Percentiles rank a stretch among this genome's conserved stretches.
Evolutionary conservation across 1,284 basidiomycete species (phyloP).

Genomic region (Neotropicomus parvogracilis): DNA sequence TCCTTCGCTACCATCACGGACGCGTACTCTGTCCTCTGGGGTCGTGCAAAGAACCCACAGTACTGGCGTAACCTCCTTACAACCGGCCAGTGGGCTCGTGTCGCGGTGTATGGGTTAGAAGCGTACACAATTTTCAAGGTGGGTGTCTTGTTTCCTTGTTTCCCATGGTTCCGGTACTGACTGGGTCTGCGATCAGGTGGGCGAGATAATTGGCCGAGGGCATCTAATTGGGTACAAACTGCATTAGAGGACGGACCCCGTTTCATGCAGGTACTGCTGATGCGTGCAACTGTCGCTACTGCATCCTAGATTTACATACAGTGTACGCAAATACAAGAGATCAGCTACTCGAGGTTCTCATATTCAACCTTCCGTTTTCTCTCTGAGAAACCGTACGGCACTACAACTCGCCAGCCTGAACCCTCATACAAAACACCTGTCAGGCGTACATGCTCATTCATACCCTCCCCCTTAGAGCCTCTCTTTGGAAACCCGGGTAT

Average conservation of each 20-base stretch:
- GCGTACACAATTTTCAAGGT: constrained; percentile 87
- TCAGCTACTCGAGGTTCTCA: neutral
- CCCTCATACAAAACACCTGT: neutral
- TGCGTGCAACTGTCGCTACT: neutral
- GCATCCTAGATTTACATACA: constrained; percentile 15
- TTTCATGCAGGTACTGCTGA: neutral
- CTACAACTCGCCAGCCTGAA: neutral
- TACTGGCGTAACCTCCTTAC: constrained; percentile 71
- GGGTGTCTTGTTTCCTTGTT: constrained; percentile 17
- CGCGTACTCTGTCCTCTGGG: constrained; percentile 75
- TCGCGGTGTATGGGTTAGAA: constrained; percentile 85
- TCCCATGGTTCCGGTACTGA: constrained; percentile 17
- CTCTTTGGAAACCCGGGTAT: neutral
- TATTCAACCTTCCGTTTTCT: neutral
- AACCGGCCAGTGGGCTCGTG: constrained; percentile 75
- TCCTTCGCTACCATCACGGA: constrained; percentile 59
- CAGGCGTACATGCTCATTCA: neutral
- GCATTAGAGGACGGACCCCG: constrained; percentile 43
- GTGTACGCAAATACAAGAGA: constrained; percentile 8
- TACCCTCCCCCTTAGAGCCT: neutral
- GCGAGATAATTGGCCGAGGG: constrained; percentile 86
- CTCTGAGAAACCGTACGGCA: neutral
- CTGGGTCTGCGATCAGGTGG: constrained; percentile 50
- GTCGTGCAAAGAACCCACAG: constrained; percentile 57
- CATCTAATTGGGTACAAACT: constrained; percentile 82